Evolutionary conservation across 2,329 filamentous ascomycete species (phyloP).

Genomic region (Xylariaceae sp.): DNA sequence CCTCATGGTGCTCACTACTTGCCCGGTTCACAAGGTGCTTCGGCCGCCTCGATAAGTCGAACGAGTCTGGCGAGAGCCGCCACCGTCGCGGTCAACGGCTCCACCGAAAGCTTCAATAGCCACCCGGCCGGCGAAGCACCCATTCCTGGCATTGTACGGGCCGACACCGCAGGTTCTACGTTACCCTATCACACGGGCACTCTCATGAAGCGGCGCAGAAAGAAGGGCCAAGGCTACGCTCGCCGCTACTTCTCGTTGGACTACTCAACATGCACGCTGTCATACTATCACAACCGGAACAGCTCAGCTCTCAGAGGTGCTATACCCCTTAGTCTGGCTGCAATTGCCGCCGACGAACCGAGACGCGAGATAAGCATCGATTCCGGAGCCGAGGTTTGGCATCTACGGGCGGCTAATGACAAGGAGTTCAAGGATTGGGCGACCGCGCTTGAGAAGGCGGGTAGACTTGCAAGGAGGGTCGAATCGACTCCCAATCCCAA

Average conservation of each 20-base stretch:
- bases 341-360: conserved; percentile 82
- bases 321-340: conserved; percentile 85
- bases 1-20: conserved; percentile 70
- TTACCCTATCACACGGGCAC: conserved; percentile 73
- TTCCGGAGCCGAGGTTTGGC: conserved; percentile 95
- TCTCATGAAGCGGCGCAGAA: conserved; percentile 83
- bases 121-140: conserved; percentile 38
- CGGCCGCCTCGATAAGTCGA: conserved; percentile 38
- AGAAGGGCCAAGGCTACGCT: conserved; percentile 90
- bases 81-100: conserved; percentile 45
- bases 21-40: conserved; percentile 48
- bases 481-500: conserved; percentile 35
- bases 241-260: conserved; percentile 93
- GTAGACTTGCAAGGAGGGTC: conserved; percentile 55
- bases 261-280: conserved; percentile 87
- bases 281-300: conserved; percentile 92
- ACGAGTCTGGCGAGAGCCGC: conserved; percentile 48
- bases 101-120: conserved; percentile 57
- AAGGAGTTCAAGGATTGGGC: conserved; percentile 89
- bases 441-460: conserved; percentile 75
- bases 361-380: conserved; percentile 92
- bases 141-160: conserved; percentile 48
- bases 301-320: conserved; percentile 88
- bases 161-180: conserved; percentile 41
- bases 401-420: conserved; percentile 74